These are phyloP conservation scores for Xylariales sp. DNA, from an alignment of 2,329 filamentous ascomycete genomes.

Conservation along the genomic window DNA sequence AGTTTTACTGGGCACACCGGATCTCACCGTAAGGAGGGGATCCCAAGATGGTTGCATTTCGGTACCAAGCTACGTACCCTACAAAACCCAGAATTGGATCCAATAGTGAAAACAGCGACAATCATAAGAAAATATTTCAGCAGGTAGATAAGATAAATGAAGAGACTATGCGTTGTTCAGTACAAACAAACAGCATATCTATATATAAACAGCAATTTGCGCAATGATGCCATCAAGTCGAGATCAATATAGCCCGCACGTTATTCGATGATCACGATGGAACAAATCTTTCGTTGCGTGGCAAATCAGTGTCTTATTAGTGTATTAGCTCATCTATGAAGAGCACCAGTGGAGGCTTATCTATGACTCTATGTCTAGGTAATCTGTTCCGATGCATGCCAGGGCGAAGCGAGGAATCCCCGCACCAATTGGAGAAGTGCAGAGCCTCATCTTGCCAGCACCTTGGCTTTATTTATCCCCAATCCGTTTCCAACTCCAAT, in stretches of 20 bases:
- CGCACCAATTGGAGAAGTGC: conserved; percentile 37
- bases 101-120: background rate
- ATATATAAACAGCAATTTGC: background rate
- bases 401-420: conserved; percentile 24
- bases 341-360: conserved; percentile 27
- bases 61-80: too few species aligned
- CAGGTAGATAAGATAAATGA: background rate
- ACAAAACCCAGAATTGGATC: background rate
- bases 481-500: conserved; percentile 29
- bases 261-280: background rate
- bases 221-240: background rate
- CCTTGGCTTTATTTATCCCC: conserved; percentile 9
- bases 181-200: background rate
- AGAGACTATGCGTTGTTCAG: too few species aligned
- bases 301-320: conserved; percentile 26
- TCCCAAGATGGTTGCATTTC: too few species aligned
- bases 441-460: conserved; percentile 34
- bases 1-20: too few species aligned
- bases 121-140: background rate
- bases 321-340: conserved; percentile 29
- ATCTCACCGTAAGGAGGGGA: too few species aligned
- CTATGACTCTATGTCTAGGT: conserved; percentile 26
- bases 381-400: conserved; percentile 14
- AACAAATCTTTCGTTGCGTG: background rate
- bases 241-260: background rate